phyloP scores from a whole-genome alignment of 2,329 filamentous ascomycete species.

The Fusarium sp. region DNA sequence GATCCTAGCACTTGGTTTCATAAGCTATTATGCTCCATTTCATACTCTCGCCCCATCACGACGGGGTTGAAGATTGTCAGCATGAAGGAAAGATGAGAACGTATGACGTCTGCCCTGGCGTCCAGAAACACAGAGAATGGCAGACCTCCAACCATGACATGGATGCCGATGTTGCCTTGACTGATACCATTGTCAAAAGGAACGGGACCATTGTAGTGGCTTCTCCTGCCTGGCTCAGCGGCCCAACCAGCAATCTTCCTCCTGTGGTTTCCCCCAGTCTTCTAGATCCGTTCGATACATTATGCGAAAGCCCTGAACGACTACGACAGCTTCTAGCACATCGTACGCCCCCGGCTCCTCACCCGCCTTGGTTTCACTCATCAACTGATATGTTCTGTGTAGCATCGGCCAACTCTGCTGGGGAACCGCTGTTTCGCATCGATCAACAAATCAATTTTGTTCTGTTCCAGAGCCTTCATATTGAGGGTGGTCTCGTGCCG shows the following conservation, averaged over 20 bases:
- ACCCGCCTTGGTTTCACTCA: accelerated
- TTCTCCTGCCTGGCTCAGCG: accelerated
- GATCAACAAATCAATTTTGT: constrained; percentile 1
- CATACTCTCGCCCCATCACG: too few relatives aligned
- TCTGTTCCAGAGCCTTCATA: not conserved
- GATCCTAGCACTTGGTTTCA: too few relatives aligned
- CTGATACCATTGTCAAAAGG: accelerated
- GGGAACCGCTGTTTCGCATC: constrained; percentile 13
- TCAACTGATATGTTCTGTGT: not conserved
- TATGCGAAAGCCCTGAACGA: constrained; percentile 10
- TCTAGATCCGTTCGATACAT: constrained; percentile 9
- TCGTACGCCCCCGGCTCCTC: not conserved
- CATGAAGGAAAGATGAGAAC: too few relatives aligned
- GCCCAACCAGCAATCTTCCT: accelerated
- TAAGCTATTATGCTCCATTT: too few relatives aligned
- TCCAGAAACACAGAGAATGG: not conserved
- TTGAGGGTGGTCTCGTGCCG: accelerated
- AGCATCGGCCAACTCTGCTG: constrained; percentile 3
- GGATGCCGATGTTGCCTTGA: accelerated
- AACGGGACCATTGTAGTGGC: not conserved
- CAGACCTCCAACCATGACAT: accelerated
- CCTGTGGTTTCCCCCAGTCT: not conserved
- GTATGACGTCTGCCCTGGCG: too few relatives aligned
- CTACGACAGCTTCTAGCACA: constrained; percentile 5
- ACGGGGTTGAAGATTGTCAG: too few relatives aligned